Evolutionary conservation across 2,329 filamentous ascomycete genomes (phyloP), one percentile per base, ranked within the genome.

Genomic region (Phialophora tarda): DNA sequence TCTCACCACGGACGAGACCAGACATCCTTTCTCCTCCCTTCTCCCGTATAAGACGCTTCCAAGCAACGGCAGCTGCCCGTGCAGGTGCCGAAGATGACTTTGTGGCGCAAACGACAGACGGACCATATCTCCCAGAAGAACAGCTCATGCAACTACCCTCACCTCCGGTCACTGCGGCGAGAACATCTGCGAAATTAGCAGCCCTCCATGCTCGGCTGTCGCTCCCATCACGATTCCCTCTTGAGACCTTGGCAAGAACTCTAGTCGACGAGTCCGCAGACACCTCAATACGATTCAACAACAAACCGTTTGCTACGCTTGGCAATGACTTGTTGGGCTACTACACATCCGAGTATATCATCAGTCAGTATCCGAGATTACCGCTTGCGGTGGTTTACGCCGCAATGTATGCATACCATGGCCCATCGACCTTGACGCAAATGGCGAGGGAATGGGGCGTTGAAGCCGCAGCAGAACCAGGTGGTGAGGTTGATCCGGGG

Each of bases 401-500:
- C 61, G 90, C 92, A 34, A 89, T 96, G 82, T 89, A 90, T 74
- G 93, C 91, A 55, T 98, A 92, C 77, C 85, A 89, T 55, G 95
- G 95, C 4, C 85, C 87, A 5, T 86, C 88, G 71, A 88, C 93
- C 0, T 84, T 98, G 55, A 82, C 89, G 59, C 83, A 88, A 23
- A 85, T 98, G 71, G 88, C 91, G 17, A 83, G 85, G 69, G 91
- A 95, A 80, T 99, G 95, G 95, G 95, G 95, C 80, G 88, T 98
- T 17, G 94, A 98, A 77, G 81, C 84, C 51, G 94, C 92, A n/a
- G 91, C 91, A 11, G 89, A 88, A 23, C 95, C 95, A 0, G 95
- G 94, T 59, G 87, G 87, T 66, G 94, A 98, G 80, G 93, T 98
- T 63, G 95, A 99, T 77, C 89, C 93, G 0, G 95, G 94, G 5